Conservation (phyloP, 1,139 yeast genomes). For the Trichomonascaceae sp. region DNA sequence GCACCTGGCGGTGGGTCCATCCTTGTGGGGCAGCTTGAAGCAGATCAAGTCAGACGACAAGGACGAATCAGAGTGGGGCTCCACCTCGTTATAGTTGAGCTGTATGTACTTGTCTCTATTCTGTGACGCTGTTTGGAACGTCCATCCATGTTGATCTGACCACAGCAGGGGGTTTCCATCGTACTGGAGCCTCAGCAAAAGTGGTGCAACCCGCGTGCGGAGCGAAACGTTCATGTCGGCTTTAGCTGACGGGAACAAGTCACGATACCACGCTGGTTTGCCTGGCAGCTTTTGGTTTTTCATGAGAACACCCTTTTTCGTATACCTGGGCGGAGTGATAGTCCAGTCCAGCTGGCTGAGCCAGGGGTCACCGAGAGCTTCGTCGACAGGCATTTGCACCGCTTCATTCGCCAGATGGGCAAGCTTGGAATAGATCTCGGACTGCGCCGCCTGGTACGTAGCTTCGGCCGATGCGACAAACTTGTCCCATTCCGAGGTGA, state of each 20-base stretch:
- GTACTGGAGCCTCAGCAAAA: constrained; percentile 71
- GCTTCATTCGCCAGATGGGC: constrained; percentile 48
- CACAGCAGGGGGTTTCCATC: constrained; percentile 73
- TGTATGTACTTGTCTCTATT: constrained; percentile 27
- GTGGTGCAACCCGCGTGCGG: constrained; percentile 63
- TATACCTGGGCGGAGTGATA: constrained; percentile 44
- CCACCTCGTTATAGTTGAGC: constrained; percentile 38
- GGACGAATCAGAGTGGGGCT: constrained; percentile 11
- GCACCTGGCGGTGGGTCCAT: constrained; percentile 65
- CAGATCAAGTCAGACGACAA: constrained; percentile 15
- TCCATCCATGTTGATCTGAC: constrained; percentile 79
- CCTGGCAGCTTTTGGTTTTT: constrained; percentile 80
- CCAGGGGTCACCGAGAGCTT: constrained; percentile 61
- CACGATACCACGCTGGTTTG: constrained; percentile 88
- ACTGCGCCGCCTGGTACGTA: constrained; percentile 46
- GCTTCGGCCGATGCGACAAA: constrained; percentile 61
- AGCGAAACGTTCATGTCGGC: constrained; percentile 47
- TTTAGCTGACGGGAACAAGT: constrained; percentile 40
- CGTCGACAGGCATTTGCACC: constrained; percentile 28
- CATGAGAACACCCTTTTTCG: constrained; percentile 39
- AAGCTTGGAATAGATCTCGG: constrained; percentile 46
- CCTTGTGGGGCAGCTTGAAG: constrained; percentile 83
- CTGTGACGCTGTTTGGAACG: constrained; percentile 43
- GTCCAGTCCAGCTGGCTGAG: constrained; percentile 82
- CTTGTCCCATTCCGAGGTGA: constrained; percentile 57